Conservation (phyloP, 1,284 basidiomycete species). For the Sanghuangporus baumii region DNA sequence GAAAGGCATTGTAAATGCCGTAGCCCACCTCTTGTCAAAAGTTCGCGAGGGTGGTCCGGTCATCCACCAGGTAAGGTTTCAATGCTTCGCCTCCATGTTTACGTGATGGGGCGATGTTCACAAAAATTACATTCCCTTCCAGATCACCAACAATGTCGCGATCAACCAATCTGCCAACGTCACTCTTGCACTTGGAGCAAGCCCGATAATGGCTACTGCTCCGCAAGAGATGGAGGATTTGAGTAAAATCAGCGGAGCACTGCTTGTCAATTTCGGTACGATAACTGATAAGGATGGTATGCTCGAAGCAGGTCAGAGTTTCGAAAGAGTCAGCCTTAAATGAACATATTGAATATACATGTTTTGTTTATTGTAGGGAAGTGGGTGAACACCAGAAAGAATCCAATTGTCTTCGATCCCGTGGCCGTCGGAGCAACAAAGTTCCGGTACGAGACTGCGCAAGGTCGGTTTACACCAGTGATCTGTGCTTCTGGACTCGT, state of each 20-base stretch:
- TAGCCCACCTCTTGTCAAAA: slow-evolving; percentile 42
- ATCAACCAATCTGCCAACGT: slow-evolving; percentile 90
- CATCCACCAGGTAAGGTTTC: slow-evolving; percentile 64
- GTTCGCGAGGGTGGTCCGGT: slow-evolving; percentile 58
- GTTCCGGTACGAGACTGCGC: slow-evolving; percentile 60
- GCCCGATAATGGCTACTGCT: slow-evolving; percentile 91
- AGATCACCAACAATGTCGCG: slow-evolving; percentile 92
- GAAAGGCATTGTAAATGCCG: slow-evolving; percentile 29
- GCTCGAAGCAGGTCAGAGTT: slow-evolving; percentile 63
- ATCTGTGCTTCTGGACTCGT: neutral
- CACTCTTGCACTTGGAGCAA: slow-evolving; percentile 83
- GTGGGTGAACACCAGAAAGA: slow-evolving; percentile 66
- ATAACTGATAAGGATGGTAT: slow-evolving; percentile 74
- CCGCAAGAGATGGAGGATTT: slow-evolving; percentile 83
- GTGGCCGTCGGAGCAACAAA: slow-evolving; percentile 87
- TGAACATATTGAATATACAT: neutral
- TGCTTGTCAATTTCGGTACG: slow-evolving; percentile 92
- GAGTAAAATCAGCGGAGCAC: slow-evolving; percentile 56
- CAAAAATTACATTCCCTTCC: neutral
- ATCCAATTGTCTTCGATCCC: slow-evolving; percentile 89
- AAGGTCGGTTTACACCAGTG: slow-evolving; percentile 30
- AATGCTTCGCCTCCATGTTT: neutral
- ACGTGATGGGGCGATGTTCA: too few relatives aligned
- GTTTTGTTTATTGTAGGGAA: slow-evolving; percentile 31
- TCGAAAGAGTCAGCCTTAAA: neutral